Base-by-base conservation (phyloP, 2,329 filamentous ascomycete species). In the Cladosporium sp. region DNA sequence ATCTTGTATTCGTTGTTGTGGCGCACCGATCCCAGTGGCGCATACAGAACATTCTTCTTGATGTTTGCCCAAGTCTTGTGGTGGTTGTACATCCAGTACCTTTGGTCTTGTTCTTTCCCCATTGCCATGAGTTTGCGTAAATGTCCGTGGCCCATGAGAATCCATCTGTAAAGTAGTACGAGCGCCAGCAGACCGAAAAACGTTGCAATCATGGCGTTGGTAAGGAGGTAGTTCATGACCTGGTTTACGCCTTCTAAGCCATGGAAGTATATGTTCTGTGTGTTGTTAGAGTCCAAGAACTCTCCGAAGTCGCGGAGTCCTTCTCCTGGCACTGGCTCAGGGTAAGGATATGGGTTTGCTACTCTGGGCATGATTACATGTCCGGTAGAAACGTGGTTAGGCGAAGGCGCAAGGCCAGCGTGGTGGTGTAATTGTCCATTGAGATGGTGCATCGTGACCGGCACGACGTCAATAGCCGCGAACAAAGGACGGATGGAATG, bases 1-100 rank as follows among this genome's bases (percentile, higher is more conserved):
- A 91, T 73, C 67, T 87, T 85, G 63, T 90, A 81, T 68, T 89
- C 86, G 24, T 83, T 78, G 66, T 94, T 94, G 74, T 94, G 90
- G 66, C 90, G 82, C 68, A 89, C 89, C 56, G 80, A 81, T 67
- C 85, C 83, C 17, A 95, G 74, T 5, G 90, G 90, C 1, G 90
- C 86, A 68, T 86, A 87, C 17, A 87, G 74, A 19, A 90, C 62
- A 64, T 88, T 80, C 68, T 81, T 83, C 77, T 80, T 78, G 63
- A 90, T 75, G 73, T 78, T 83, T n/a, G 87, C 76, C 75, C 77
- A 79, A 65, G 73, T 72, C 10, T 57, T 60, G 3, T 72, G 75
- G 59, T 73, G 71, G 65, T 80, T 79, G 40, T 71, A 65, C 56
- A 73, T 71, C 74, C 76, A 80, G 64, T 76, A 80, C 55, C 68